phyloP scores from a whole-genome alignment of 2,329 filamentous ascomycete genomes.

The Trichoderma sp. region DNA sequence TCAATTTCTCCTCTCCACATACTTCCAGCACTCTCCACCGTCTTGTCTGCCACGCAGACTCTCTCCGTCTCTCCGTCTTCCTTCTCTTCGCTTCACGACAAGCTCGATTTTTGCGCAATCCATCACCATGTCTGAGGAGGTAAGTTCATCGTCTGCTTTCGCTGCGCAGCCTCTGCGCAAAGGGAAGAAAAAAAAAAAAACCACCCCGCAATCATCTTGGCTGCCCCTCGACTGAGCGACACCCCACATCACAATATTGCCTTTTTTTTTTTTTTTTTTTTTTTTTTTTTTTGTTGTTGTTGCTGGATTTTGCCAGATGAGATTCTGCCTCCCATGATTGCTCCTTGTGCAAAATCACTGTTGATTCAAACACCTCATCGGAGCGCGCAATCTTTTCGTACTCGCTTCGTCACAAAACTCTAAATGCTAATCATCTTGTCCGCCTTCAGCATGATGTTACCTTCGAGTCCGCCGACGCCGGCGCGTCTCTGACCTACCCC shows the following conservation, averaged over 20 bases:
- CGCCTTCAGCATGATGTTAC: constrained; percentile 58
- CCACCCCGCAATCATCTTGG: constrained; percentile 47
- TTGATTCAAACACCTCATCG: not conserved
- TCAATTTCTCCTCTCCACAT: constrained; percentile 22
- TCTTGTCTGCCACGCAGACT: constrained; percentile 24
- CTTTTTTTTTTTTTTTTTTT: constrained; percentile 10
- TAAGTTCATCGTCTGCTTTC: constrained; percentile 38
- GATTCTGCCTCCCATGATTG: not conserved
- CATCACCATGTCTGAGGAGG: constrained; percentile 59
- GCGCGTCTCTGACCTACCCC: constrained; percentile 89
- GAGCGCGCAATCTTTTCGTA: not conserved
- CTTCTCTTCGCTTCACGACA: constrained; percentile 29
- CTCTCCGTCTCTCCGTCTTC: constrained; percentile 19
- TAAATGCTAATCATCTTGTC: constrained; percentile 21
- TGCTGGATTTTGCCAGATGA: not conserved
- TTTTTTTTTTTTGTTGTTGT: constrained; percentile 5
- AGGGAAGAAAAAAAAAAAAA: constrained; percentile 34
- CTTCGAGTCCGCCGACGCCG: constrained; percentile 95
- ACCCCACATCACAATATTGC: constrained; percentile 19
- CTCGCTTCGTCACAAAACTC: constrained; percentile 12
- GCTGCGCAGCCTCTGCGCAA: constrained; percentile 23
- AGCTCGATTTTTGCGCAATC: constrained; percentile 39
- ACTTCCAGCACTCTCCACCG: constrained; percentile 26
- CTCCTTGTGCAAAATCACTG: constrained; percentile 23
- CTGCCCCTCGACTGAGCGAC: constrained; percentile 34